Evolutionary conservation across 352 stramenopile genomes (phyloP).

Genomic region (Globisporangium lucens): DNA sequence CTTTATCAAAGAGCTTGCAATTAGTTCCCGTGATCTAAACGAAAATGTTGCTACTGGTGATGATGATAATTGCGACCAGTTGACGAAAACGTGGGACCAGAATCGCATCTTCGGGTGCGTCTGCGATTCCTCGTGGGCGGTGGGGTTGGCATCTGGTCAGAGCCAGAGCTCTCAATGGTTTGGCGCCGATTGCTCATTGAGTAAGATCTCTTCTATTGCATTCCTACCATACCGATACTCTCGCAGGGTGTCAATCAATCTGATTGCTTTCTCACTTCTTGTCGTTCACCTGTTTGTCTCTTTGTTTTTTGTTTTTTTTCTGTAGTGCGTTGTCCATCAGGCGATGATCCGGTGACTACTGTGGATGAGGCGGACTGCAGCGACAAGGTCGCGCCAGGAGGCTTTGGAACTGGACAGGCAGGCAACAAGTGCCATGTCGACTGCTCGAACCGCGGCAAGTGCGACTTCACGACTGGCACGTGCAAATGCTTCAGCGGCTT

Average conservation of each 20-base stretch:
- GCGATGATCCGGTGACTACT: conserved; percentile 81
- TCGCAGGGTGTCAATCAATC: background rate
- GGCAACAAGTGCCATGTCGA: conserved; percentile 76
- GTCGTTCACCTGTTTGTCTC: background rate
- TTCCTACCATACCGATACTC: background rate
- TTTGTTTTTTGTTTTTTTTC: background rate
- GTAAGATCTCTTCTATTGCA: conserved; percentile 26
- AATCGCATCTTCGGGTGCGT: conserved; percentile 73
- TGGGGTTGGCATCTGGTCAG: conserved; percentile 68
- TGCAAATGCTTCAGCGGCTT: conserved; percentile 75
- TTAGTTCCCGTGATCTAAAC: background rate
- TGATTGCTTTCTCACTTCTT: background rate
- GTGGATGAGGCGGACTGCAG: conserved; percentile 86
- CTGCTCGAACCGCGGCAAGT: conserved; percentile 75
- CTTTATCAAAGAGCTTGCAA: background rate
- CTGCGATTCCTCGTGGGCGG: conserved; percentile 74
- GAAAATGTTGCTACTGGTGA: background rate
- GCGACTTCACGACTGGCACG: conserved; percentile 60
- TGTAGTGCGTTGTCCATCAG: conserved; percentile 78
- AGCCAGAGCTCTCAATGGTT: conserved; percentile 88
- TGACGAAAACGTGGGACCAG: conserved; percentile 72
- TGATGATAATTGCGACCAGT: conserved; percentile 12
- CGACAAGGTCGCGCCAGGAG: conserved; percentile 36
- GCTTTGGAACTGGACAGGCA: conserved; percentile 28
- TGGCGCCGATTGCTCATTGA: conserved; percentile 78